A percentile compares a stretch with the other conserved stretches of the same genome.
phyloP scores from a whole-genome alignment of 2,329 filamentous ascomycete species.

The Didymella pinodella region DNA sequence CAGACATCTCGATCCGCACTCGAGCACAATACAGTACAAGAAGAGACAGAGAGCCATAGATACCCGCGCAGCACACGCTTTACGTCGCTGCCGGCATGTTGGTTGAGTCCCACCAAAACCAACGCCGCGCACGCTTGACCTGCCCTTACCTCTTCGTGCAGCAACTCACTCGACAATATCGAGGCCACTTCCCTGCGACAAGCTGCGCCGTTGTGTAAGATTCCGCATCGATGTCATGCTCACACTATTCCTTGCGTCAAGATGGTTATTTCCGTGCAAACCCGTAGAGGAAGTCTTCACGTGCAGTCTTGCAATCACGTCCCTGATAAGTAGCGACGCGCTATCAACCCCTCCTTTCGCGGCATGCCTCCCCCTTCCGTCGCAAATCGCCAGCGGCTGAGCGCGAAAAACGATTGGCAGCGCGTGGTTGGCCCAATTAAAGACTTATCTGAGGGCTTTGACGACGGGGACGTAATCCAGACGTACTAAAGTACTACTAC shows the following conservation, averaged over 20 bases:
- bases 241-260: not conserved
- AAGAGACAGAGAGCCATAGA: not conserved
- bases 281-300: not conserved
- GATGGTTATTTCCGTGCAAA: not conserved
- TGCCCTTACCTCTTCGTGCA: not conserved
- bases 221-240: not conserved
- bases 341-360: not conserved
- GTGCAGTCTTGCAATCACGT: not conserved
- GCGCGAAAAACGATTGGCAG: not conserved
- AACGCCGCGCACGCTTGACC: not conserved
- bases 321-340: not conserved
- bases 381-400: not conserved
- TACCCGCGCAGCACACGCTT: not conserved
- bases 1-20: not conserved
- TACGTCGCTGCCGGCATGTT: not conserved
- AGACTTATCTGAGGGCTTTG: not conserved
- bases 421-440: slow-evolving; percentile 1
- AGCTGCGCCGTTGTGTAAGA: not conserved
- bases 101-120: not conserved
- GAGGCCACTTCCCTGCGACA: not conserved
- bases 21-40: too few species aligned
- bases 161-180: not conserved
- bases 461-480: not conserved
- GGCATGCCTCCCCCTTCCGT: not conserved
- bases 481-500: not conserved